These are phyloP conservation scores for Fusarium torreyae DNA, from an alignment of 2,329 filamentous ascomycete species.

Conservation along the genomic window DNA sequence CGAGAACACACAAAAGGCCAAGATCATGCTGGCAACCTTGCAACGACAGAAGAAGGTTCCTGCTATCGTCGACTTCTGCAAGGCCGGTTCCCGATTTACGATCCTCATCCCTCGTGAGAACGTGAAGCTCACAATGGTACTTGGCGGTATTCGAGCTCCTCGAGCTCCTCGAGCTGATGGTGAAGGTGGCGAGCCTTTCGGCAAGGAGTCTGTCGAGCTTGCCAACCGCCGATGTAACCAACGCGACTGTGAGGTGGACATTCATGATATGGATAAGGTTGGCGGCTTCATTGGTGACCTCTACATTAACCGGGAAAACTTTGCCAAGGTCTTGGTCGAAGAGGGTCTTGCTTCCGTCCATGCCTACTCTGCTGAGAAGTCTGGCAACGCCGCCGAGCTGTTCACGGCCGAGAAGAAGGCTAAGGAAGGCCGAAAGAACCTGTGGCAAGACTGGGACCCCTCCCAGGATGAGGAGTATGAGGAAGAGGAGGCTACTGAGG, in stretches of 20 bases:
- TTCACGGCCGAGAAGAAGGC: slow-evolving; percentile 89
- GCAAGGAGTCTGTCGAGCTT: slow-evolving; percentile 93
- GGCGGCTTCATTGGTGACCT: slow-evolving; percentile 97
- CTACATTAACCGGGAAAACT: slow-evolving; percentile 95
- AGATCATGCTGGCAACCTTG: slow-evolving; percentile 89
- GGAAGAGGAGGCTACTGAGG: slow-evolving; percentile 67
- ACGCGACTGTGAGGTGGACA: slow-evolving; percentile 95
- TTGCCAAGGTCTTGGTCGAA: slow-evolving; percentile 92
- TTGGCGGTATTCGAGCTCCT: slow-evolving; percentile 92
- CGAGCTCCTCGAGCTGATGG: slow-evolving; percentile 83
- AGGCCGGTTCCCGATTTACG: slow-evolving; percentile 95
- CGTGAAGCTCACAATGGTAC: slow-evolving; percentile 93
- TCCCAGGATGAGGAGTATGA: slow-evolving; percentile 81
- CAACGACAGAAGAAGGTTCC: slow-evolving; percentile 94
- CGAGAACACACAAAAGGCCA: slow-evolving; percentile 93
- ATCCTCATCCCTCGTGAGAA: slow-evolving; percentile 92
- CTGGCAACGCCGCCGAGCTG: slow-evolving; percentile 88
- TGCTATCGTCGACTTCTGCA: slow-evolving; percentile 96
- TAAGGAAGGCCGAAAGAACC: slow-evolving; percentile 87
- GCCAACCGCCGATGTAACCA: slow-evolving; percentile 91
- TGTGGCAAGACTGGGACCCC: slow-evolving; percentile 97
- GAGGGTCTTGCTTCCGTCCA: slow-evolving; percentile 95
- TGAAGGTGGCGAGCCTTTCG: slow-evolving; percentile 90
- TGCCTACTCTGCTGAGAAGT: slow-evolving; percentile 95
- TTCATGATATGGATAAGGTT: slow-evolving; percentile 95